phyloP scores from a whole-genome alignment of 1,284 basidiomycete genomes.

The Tilletia horrida region DNA sequence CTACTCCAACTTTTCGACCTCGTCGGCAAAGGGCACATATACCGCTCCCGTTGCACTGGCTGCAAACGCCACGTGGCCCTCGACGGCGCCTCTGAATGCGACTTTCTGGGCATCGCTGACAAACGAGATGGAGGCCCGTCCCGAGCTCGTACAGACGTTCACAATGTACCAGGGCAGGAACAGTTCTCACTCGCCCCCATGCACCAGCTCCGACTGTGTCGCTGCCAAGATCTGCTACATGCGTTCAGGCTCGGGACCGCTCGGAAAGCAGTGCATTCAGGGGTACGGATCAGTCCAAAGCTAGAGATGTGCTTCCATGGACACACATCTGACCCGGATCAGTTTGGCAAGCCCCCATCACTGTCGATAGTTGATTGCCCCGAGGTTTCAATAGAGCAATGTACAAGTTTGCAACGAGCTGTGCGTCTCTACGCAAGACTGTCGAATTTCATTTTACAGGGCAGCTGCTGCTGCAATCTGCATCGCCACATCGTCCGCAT shows the following conservation, averaged over 20 bases:
- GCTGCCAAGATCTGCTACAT: conserved; percentile 75
- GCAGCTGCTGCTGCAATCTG: conserved; percentile 5
- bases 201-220: conserved; percentile 63
- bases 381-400: no score
- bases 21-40: conserved; percentile 24
- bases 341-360: neutral
- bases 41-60: conserved; percentile 18
- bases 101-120: conserved; percentile 80
- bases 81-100: conserved; percentile 70
- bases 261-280: conserved; percentile 62
- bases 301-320: neutral
- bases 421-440: no score
- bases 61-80: conserved; percentile 60
- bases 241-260: conserved; percentile 65
- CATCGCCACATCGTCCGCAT: conserved; percentile 14
- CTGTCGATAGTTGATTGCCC: no score
- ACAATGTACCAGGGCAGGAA: conserved; percentile 70
- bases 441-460: neutral
- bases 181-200: conserved; percentile 61
- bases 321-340: neutral
- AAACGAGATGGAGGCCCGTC: conserved; percentile 67
- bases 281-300: conserved; percentile 70
- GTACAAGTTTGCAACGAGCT: no score
- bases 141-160: conserved; percentile 66
- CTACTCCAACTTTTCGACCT: conserved; percentile 62